phyloP scores from a whole-genome alignment of 352 stramenopile species.

The Phytophthora fragariae region DNA sequence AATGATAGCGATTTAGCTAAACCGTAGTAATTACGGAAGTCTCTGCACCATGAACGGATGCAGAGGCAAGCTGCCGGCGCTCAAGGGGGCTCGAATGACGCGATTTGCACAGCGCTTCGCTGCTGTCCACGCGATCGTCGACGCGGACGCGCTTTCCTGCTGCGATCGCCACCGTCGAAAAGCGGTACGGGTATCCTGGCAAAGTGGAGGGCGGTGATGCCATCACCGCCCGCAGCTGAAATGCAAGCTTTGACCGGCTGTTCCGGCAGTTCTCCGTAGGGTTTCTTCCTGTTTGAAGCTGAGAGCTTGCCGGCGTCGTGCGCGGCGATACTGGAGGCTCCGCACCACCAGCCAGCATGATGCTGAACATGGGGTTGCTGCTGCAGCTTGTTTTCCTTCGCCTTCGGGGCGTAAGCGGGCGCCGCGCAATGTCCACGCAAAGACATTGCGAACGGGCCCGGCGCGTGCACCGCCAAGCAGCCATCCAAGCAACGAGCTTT shows the following conservation, averaged over 20 bases:
- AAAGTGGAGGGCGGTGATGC: background rate
- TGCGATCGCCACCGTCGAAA: slow-evolving; percentile 34
- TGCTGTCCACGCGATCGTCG: slow-evolving; percentile 35
- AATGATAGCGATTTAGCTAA: background rate
- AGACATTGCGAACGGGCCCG: slow-evolving; percentile 24
- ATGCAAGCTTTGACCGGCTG: slow-evolving; percentile 24
- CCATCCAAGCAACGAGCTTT: slow-evolving; percentile 30
- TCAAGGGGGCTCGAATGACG: slow-evolving; percentile 20
- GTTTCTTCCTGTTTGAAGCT: slow-evolving; percentile 9
- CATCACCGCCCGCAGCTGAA: background rate
- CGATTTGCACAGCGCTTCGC: slow-evolving; percentile 28
- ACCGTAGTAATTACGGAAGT: background rate
- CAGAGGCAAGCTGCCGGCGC: background rate
- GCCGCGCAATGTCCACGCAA: slow-evolving; percentile 27
- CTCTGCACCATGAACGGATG: slow-evolving; percentile 18
- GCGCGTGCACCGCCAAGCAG: slow-evolving; percentile 30
- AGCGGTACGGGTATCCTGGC: background rate
- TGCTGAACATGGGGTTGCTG: background rate
- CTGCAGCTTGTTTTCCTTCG: slow-evolving; percentile 8
- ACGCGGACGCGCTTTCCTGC: slow-evolving; percentile 26
- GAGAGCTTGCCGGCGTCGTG: background rate
- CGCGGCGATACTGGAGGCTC: background rate
- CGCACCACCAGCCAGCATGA: slow-evolving; percentile 2
- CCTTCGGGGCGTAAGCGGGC: slow-evolving; percentile 22
- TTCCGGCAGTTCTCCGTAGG: background rate